Evolutionary conservation across 73 alveolate genomes (phyloP), one percentile per base, ranked within the genome.

Genomic region (Tetrahymena thermophila): DNA sequence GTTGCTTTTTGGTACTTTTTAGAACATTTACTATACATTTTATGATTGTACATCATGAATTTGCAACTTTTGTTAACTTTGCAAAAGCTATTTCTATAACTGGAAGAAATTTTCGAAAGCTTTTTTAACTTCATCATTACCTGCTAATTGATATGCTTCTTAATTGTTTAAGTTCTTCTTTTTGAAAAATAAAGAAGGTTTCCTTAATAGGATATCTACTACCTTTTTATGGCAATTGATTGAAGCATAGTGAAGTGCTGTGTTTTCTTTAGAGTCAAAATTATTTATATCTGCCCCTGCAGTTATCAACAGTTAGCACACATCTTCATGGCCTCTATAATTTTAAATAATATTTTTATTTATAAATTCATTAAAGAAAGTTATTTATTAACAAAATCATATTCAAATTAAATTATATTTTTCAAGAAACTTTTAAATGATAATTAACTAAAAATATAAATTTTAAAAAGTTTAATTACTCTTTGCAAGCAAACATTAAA

Each of bases 211-310:
- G 38, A 95, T 85, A 31, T 95, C 97, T 34, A 95, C 93, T 8
- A 95, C 83, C 35, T 95, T 95, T 34, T 95, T 43, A 34, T 93
- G 84, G 56, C 94, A 43, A 95, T 56, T 44, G 19, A 95, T 95
- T 8, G 97, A 56, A 50, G 97, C 97, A 37, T 85, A 89, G 89
- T 95, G 97, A 11, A 95, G 94, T 42, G 95, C 94, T 50, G 97
- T 89, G 35, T 95, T 95, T 57, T 57, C 94, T 35, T 95, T 95
- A 19, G 93, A 85, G 37, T 95, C 97, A 28, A 31, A 89, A 95
- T 56, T 35, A 93, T 95, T 95, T 35, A 95, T 95, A 28, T 95
- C 97, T 25, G 97, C 95, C 21, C 97, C 97, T 34, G 97, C 97
- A 34, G 95, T 89, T n/a, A 95, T 95, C 85, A 95, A 85, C 55